Base-by-base conservation (phyloP, 169 alveolate genomes). In the Eimeria tenella region DNA sequence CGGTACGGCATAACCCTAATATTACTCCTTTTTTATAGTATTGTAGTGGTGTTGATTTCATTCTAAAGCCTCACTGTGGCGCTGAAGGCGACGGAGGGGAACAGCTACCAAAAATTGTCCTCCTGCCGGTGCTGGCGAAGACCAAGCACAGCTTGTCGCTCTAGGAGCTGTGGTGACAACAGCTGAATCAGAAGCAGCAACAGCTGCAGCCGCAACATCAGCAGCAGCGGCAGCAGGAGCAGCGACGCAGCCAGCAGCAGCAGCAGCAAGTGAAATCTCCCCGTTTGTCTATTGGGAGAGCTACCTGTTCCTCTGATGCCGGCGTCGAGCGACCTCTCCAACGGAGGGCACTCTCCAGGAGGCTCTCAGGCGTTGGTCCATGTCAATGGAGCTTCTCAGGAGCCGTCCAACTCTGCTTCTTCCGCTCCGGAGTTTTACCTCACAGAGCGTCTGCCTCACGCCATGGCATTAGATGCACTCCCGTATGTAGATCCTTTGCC, bases 401-500 rank as follows among this genome's bases (percentile, higher is more conserved):
- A 23, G 17, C n/a, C 0, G 56, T n/a, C 82, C 4, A 31, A 5
- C 19, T 25, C 82, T 19, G 82, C 9, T 21, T 25, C 82, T 42
- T 9, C 11, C 10, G 58, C 58, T 25, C 63, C 3, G 4, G 68
- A 75, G 31, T 49, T 75, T 17, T 75, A 75, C 15, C 49, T 75
- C 49, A 75, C 86, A 15, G 86, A 75, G 10, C 60, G 65, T 7
- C 65, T 75, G 86, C 86, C 86, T 53, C 86, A 75, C 53, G 86
- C 86, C 4, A 49, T 75, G 60, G 68, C 31, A 50, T 19, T 84
- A 21, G 91, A 84, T 49, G 79, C 91, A 19, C 63, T 84, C 49
- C 91, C 91, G 0, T 84, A 84, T 63, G 77, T 84, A 5, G 91
- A 84, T 42, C 75, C 91, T n/a, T 25, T 84, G 79, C 91, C 79